Evolutionary conservation across 805 yeast species (phyloP), one percentile per base, ranked within the genome.

Genomic region (Danielia reshetovae): DNA sequence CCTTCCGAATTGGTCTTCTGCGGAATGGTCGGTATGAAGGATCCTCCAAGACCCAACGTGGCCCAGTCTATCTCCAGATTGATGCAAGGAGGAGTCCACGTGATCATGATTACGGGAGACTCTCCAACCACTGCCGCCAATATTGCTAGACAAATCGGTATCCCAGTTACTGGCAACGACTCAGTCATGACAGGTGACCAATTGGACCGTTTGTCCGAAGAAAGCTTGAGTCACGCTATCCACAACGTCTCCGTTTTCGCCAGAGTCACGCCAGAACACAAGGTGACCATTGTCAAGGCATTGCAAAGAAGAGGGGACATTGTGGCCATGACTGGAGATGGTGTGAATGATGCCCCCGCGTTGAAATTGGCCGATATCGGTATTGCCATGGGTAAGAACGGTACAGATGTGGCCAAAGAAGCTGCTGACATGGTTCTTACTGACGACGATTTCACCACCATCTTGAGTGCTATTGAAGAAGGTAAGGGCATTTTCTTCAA

Each of bases 321-420:
- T 43, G 97, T 90, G 34, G 98, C 97, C 16, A 89, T 90, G 96
- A 89, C 97, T n/a, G 98, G 98, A 49, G 97, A 89, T 62, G 97
- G 97, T 63, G 96, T 90, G 10, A 89, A 89, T 59, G 97, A 89
- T 68, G 97, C 97, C 0, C 97, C 97, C n/a, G 97, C 97, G 4
- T 72, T 90, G 49, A 89, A 90, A 57, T 71, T 89, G 48, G 97
- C 97, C 2, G 96, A 89, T 62, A 89, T 89, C 49, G 97, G 97
- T 52, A 86, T 90, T 48, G 81, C 95, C 10, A 88, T 89, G 93
- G 93, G 88, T 40, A 77, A 77, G 48, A 81, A 84, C 67, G 98
- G 98, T 40, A 93, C 97, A 0, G 98, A 90, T 60, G 98, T 90
- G 26, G 98, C 98, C 31, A 90, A 90, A 54, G 98, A 90, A 60